Conservation (phyloP, 2,329 filamentous ascomycete species). For the Elsinoe fawcettii region DNA sequence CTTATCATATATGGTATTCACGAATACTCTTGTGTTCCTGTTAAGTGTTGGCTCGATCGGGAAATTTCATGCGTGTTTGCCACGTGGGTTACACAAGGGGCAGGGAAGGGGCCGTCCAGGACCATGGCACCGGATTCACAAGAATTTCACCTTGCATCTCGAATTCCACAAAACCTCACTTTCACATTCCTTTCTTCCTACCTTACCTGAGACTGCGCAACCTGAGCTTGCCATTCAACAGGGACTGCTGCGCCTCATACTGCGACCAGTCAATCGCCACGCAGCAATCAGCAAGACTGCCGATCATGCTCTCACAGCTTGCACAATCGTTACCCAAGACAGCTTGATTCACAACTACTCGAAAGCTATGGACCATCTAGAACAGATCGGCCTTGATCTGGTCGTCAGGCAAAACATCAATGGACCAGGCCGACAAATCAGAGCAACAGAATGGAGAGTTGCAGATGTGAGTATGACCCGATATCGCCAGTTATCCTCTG, state of each 20-base stretch:
- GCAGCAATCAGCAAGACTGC: not conserved
- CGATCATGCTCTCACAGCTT: not conserved
- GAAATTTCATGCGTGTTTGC: not conserved
- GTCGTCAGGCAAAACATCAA: conserved; percentile 12
- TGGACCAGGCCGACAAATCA: conserved; percentile 4
- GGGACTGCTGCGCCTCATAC: no score
- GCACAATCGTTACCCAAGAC: not conserved
- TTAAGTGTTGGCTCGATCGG: not conserved
- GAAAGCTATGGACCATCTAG: not conserved
- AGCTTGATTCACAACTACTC: not conserved
- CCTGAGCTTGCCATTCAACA: no score
- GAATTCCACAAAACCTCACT: not conserved
- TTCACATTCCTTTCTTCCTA: not conserved
- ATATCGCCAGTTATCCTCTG: not conserved
- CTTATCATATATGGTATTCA: not conserved
- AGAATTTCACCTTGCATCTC: conserved; percentile 2
- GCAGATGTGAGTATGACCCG: conserved; percentile 33
- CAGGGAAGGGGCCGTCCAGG: not conserved
- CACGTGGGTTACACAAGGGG: conserved; percentile 7
- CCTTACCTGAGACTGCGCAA: not conserved
- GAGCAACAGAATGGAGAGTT: conserved; percentile 15
- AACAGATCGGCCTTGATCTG: not conserved
- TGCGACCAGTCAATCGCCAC: no score
- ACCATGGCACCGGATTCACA: conserved; percentile 3
- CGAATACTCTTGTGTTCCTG: no score